Conservation (phyloP, 306 rosid genomes). For the Medicago arabica region DNA sequence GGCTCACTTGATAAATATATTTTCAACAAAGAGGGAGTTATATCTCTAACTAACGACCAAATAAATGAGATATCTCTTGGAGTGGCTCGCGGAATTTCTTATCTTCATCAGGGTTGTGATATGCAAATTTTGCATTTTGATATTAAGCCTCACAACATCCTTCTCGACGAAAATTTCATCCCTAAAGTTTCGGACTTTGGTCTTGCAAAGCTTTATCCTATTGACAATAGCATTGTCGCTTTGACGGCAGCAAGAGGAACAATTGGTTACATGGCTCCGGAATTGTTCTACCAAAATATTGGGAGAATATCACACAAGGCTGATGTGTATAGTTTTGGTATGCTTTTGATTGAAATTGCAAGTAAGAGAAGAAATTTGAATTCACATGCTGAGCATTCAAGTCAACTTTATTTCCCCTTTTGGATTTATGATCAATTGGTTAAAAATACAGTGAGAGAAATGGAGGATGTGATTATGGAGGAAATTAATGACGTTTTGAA, state of each 20-base stretch:
- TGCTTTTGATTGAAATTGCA: conserved; percentile 9
- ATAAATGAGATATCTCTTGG: conserved; percentile 37
- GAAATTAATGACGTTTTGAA: background rate
- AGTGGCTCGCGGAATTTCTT: conserved; percentile 33
- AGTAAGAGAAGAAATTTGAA: background rate
- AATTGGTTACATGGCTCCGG: conserved; percentile 21
- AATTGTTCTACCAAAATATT: conserved; percentile 12
- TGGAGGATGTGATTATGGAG: background rate
- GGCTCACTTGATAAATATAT: conserved; percentile 38
- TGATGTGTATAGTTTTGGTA: conserved; percentile 13
- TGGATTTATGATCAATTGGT: conserved; percentile 23
- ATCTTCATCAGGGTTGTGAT: conserved; percentile 18
- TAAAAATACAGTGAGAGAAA: background rate
- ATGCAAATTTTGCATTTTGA: conserved; percentile 23
- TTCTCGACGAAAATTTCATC: background rate
- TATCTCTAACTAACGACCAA: background rate
- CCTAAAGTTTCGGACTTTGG: conserved; percentile 12
- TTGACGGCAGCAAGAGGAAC: conserved; percentile 20
- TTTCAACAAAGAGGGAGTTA: background rate
- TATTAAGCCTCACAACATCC: conserved; percentile 15
- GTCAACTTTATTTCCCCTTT: conserved; percentile 21
- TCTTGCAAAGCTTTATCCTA: conserved; percentile 13
- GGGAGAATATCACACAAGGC: background rate
- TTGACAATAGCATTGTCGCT: background rate
- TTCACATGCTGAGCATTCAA: background rate